Evolutionary conservation across 2,329 filamentous ascomycete species (phyloP).

Genomic region (Nemania diffusa): DNA sequence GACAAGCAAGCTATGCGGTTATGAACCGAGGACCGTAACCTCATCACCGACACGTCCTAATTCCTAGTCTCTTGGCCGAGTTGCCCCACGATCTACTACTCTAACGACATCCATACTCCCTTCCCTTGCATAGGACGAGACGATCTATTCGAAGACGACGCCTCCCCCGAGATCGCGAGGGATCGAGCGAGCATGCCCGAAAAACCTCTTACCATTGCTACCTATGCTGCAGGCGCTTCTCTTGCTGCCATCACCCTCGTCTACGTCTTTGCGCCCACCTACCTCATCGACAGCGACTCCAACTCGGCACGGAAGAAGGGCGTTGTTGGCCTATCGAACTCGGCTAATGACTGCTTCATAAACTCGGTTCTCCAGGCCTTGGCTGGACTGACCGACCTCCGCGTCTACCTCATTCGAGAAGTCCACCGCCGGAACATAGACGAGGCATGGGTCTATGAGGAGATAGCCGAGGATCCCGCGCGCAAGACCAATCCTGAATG

Average conservation of each 20-base stretch:
- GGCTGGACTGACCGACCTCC: constrained; percentile 87
- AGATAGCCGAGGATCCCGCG: constrained; percentile 62
- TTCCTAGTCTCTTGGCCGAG: neutral
- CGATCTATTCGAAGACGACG: neutral
- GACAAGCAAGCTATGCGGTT: neutral
- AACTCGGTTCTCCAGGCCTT: constrained; percentile 95
- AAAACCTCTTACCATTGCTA: constrained; percentile 83
- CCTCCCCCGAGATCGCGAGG: neutral
- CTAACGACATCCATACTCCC: neutral
- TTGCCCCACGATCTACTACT: neutral
- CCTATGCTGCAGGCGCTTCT: constrained; percentile 94
- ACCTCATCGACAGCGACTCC: constrained; percentile 87
- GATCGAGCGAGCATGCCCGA: constrained; percentile 71
- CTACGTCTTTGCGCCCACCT: constrained; percentile 98
- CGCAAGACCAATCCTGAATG: constrained; percentile 58
- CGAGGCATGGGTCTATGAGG: constrained; percentile 77
- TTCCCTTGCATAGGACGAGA: neutral
- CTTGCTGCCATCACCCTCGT: constrained; percentile 94
- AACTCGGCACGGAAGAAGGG: constrained; percentile 78
- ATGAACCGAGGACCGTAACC: neutral
- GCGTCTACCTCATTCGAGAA: constrained; percentile 91
- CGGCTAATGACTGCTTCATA: constrained; percentile 96
- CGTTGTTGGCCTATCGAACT: constrained; percentile 88
- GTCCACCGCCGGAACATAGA: constrained; percentile 85
- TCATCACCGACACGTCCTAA: neutral